Conservation (phyloP, 306 rosid species). For the Quercus bicolor region DNA sequence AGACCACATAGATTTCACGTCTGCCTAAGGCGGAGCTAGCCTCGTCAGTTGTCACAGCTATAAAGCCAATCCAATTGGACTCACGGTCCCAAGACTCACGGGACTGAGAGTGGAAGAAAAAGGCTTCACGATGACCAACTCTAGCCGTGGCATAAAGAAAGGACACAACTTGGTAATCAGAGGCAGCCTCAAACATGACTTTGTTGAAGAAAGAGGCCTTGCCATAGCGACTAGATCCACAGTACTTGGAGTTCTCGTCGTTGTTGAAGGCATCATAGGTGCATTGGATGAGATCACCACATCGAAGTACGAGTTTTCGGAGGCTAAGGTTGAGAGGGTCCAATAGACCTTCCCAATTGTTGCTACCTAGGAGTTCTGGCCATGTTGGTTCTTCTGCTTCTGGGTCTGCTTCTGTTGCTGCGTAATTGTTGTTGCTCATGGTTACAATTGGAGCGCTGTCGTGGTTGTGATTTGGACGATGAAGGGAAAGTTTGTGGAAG, state of each 20-base stretch:
- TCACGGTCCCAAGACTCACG: conserved; percentile 70
- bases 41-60: conserved; percentile 52
- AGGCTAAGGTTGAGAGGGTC: conserved; percentile 54
- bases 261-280: conserved; percentile 75
- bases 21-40: conserved; percentile 29
- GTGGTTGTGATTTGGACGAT: too few relatives aligned
- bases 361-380: conserved; percentile 45
- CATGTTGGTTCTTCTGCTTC: conserved; percentile 24
- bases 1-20: conserved; percentile 58
- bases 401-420: not conserved
- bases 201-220: conserved; percentile 51
- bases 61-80: conserved; percentile 70
- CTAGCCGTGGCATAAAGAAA: conserved; percentile 69
- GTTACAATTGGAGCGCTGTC: not conserved
- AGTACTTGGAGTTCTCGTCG: conserved; percentile 53
- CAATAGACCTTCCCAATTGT: conserved; percentile 48
- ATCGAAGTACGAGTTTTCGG: conserved; percentile 52
- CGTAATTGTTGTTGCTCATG: not conserved
- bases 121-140: conserved; percentile 52
- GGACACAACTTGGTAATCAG: conserved; percentile 33
- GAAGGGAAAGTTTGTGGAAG: too few relatives aligned
- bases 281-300: conserved; percentile 63
- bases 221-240: conserved; percentile 66
- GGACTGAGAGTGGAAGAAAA: conserved; percentile 49
- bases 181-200: conserved; percentile 40